Percentiles rank a stretch among this genome's conserved stretches.
Conservation (phyloP, 2,329 filamentous ascomycete species). For the Alternaria rosae region DNA sequence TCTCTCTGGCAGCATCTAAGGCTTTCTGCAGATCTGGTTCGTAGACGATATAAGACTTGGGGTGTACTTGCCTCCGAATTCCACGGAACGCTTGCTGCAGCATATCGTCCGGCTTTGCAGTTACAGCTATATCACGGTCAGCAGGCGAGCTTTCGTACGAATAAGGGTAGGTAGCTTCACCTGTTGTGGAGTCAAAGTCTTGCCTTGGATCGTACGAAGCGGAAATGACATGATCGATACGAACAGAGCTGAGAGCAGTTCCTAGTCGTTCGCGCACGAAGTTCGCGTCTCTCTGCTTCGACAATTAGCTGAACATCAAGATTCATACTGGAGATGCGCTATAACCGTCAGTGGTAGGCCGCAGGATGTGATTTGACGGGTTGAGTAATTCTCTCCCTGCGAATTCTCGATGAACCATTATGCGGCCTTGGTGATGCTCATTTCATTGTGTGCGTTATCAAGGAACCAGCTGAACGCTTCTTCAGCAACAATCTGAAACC, state of each 20-base stretch:
- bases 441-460: slow-evolving; percentile 25
- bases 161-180: not conserved
- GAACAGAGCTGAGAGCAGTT: not conserved
- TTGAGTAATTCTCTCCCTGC: not conserved
- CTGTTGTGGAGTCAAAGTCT: slow-evolving; percentile 2
- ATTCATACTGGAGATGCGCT: not conserved
- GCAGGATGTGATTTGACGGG: not conserved
- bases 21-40: slow-evolving; percentile 1
- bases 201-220: slow-evolving; percentile 1
- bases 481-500: not conserved
- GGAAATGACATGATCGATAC: slow-evolving; percentile 4
- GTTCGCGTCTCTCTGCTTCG: slow-evolving; percentile 1
- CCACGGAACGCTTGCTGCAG: not conserved
- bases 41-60: not conserved
- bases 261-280: slow-evolving; percentile 3
- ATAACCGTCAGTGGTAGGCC: not conserved
- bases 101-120: not conserved
- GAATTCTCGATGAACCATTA: slow-evolving; percentile 20
- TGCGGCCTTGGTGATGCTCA: slow-evolving; percentile 19
- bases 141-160: not conserved
- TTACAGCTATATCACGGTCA: not conserved
- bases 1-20: slow-evolving; percentile 1
- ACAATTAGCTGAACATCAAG: slow-evolving; percentile 6
- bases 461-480: slow-evolving; percentile 11
- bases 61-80: not conserved